Evolutionary conservation across 495 filamentous ascomycete genomes (phyloP).

Genomic region (Hypoxylon lienhwacheense): DNA sequence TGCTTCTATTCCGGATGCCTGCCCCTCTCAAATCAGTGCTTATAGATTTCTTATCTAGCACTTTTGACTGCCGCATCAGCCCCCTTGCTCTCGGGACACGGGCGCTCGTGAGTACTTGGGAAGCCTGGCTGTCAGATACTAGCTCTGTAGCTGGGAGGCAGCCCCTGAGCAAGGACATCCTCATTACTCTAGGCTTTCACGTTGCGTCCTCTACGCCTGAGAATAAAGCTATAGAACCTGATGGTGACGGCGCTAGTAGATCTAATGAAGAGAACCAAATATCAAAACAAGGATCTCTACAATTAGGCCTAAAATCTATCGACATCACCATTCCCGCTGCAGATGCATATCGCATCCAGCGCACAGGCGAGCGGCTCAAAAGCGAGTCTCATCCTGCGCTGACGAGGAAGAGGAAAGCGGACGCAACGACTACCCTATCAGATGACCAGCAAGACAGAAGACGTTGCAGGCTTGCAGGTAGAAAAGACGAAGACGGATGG

Average conservation of each 20-base stretch:
- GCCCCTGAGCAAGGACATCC: conserved; percentile 41
- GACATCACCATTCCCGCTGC: conserved; percentile 47
- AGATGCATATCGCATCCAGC: conserved; percentile 41
- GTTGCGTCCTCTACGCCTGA: conserved; percentile 24
- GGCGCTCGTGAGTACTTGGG: conserved; percentile 44
- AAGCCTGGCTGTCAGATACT: conserved; percentile 44
- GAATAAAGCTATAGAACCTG: neutral
- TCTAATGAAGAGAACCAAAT: neutral
- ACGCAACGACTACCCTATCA: conserved; percentile 5
- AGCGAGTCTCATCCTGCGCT: neutral
- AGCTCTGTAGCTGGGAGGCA: conserved; percentile 21
- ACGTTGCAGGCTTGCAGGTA: conserved; percentile 43
- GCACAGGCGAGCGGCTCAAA: conserved; percentile 11
- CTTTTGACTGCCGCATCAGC: conserved; percentile 53
- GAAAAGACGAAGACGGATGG: conserved; percentile 50
- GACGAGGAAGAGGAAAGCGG: conserved; percentile 15
- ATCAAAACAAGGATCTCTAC: conserved; percentile 5
- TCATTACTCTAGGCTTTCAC: conserved; percentile 48
- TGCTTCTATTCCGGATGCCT: conserved; percentile 52
- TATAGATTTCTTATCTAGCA: conserved; percentile 47
- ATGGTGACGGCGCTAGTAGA: neutral
- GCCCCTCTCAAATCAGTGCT: conserved; percentile 44
- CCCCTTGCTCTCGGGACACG: conserved; percentile 48
- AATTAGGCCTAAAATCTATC: conserved; percentile 44
- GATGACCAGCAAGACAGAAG: conserved; percentile 38